A percentile compares a stretch with the other conserved stretches of the same genome.
phyloP scores from a whole-genome alignment of 352 stramenopile genomes.

The Pythium chondricola region DNA sequence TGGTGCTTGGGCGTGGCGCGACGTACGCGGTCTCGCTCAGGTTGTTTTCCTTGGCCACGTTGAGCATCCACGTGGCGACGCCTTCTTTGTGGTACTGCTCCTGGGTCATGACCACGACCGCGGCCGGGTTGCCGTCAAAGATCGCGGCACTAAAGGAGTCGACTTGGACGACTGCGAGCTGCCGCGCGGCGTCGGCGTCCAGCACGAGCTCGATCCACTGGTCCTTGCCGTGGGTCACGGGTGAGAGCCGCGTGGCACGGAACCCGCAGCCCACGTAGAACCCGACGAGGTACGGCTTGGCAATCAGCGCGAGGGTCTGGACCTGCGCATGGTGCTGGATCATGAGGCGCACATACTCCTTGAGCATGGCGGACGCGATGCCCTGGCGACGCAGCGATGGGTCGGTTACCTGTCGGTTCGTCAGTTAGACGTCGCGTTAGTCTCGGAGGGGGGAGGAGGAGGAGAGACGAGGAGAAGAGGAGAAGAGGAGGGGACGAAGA shows the following conservation, averaged over 20 bases:
- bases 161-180: conserved; percentile 37
- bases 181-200: conserved; percentile 32
- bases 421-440: too few species aligned
- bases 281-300: conserved; percentile 73
- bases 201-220: conserved; percentile 78
- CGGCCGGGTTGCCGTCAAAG: conserved; percentile 89
- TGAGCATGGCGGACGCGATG: conserved; percentile 73
- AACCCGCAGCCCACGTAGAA: conserved; percentile 88
- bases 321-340: conserved; percentile 38
- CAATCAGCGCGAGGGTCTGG: conserved; percentile 68
- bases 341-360: conserved; percentile 65
- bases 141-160: conserved; percentile 57
- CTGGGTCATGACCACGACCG: conserved; percentile 66
- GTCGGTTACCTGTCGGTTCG: too few species aligned
- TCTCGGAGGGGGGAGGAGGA: too few species aligned
- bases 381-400: conserved; percentile 59
- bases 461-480: too few species aligned
- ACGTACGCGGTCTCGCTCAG: conserved; percentile 90
- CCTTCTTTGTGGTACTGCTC: conserved; percentile 23
- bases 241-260: conserved; percentile 46
- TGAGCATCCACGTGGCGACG: conserved; percentile 46
- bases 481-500: too few species aligned
- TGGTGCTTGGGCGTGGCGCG: conserved; percentile 16
- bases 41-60: conserved; percentile 89
- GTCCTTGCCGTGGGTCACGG: conserved; percentile 78